Percentiles rank a stretch among this genome's conserved stretches.
Conservation (phyloP, 192 early-diverging fungal species). For the Entomortierella lignicola region DNA sequence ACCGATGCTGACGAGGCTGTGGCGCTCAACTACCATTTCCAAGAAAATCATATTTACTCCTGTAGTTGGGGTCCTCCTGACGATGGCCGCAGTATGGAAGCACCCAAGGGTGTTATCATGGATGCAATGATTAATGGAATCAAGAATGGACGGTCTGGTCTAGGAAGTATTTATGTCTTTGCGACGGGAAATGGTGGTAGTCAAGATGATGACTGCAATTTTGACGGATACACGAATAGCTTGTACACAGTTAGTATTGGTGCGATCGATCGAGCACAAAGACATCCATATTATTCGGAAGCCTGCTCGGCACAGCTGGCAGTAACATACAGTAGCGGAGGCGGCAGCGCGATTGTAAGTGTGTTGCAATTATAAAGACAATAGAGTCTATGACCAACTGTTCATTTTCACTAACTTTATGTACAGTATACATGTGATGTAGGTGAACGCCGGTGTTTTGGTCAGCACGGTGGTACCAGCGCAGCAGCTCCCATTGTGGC, state of each 20-base stretch:
- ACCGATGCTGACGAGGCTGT: conserved; percentile 93
- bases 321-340: conserved; percentile 87
- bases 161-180: conserved; percentile 93
- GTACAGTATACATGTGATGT: conserved; percentile 77
- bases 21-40: conserved; percentile 88
- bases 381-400: background rate
- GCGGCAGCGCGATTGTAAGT: conserved; percentile 79
- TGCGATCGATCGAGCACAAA: conserved; percentile 80
- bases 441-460: conserved; percentile 76
- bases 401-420: background rate
- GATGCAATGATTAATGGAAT: conserved; percentile 94
- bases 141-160: conserved; percentile 82
- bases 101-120: conserved; percentile 79
- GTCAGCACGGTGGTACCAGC: conserved; percentile 88
- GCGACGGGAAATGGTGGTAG: conserved; percentile 92
- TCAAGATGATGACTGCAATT: conserved; percentile 92
- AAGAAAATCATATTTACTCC: conserved; percentile 95
- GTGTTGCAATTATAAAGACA: too few relatives aligned
- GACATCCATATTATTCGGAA: conserved; percentile 90
- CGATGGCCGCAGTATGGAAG: conserved; percentile 86
- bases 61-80: conserved; percentile 97
- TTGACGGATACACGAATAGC: conserved; percentile 96
- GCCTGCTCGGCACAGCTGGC: conserved; percentile 88
- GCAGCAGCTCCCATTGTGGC: conserved; percentile 93
- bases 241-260: conserved; percentile 95